phyloP scores from a whole-genome alignment of 805 yeast genomes.

The Wickerhamiella kurtzmanii region DNA sequence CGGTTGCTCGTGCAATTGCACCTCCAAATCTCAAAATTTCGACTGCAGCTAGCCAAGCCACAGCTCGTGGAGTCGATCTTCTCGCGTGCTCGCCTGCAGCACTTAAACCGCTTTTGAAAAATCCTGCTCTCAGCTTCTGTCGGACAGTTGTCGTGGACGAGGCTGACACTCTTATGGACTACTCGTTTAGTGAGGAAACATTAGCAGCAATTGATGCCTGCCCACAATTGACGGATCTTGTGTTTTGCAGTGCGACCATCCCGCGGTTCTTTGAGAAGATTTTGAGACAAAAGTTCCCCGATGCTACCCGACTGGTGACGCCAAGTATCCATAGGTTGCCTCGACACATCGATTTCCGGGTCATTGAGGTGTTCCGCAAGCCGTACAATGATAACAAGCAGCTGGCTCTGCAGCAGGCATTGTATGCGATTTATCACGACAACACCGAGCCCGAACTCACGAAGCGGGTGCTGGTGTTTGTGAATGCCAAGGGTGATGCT shows the following conservation, averaged over 20 bases:
- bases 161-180: conserved; percentile 84
- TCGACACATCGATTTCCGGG: conserved; percentile 50
- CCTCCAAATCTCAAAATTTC: conserved; percentile 11
- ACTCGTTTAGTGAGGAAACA: conserved; percentile 60
- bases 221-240: conserved; percentile 44
- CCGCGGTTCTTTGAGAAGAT: conserved; percentile 62
- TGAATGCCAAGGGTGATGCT: conserved; percentile 59
- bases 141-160: conserved; percentile 70
- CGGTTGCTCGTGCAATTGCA: conserved; percentile 23
- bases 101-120: conserved; percentile 29
- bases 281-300: conserved; percentile 47
- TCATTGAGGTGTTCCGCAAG: conserved; percentile 59
- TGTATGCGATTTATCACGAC: conserved; percentile 74
- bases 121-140: conserved; percentile 30
- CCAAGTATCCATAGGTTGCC: conserved; percentile 83
- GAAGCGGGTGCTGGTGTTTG: conserved; percentile 75
- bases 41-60: conserved; percentile 17
- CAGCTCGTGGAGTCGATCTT: conserved; percentile 48
- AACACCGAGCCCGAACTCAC: conserved; percentile 64
- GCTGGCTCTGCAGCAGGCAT: conserved; percentile 75
- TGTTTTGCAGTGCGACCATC: conserved; percentile 83
- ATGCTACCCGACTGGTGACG: conserved; percentile 52
- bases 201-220: conserved; percentile 38
- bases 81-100: conserved; percentile 79
- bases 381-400: conserved; percentile 79